phyloP scores from a whole-genome alignment of 2,329 filamentous ascomycete species.

The Akanthomyces muscarius region DNA sequence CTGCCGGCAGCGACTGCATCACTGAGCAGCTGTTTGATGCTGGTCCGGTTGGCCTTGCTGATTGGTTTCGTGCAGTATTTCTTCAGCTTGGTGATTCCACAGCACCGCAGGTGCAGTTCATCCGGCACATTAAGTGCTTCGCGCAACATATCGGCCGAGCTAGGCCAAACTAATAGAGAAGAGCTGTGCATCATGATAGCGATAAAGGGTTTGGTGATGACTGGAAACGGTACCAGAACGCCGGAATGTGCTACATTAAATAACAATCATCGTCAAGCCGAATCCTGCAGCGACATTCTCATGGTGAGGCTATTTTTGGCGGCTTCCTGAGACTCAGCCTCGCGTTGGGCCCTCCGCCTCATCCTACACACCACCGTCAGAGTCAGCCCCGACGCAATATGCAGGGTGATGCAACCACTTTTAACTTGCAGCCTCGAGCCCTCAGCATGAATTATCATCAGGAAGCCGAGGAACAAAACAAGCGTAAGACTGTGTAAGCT shows the following conservation, averaged over 20 bases:
- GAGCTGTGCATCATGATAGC: not conserved
- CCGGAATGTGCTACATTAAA: not conserved
- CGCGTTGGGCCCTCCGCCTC: not conserved
- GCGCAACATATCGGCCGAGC: not conserved
- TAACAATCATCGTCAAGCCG: not conserved
- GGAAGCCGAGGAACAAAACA: too few species aligned
- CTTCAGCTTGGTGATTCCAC: not conserved
- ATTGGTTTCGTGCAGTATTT: not conserved
- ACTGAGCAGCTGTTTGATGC: not conserved
- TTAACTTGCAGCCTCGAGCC: not conserved
- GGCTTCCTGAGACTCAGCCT: not conserved
- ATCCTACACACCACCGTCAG: not conserved
- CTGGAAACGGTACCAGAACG: not conserved
- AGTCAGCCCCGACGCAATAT: not conserved
- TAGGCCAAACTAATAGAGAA: not conserved
- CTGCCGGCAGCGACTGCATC: slow-evolving; percentile 17
- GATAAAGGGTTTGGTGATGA: not conserved
- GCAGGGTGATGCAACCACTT: not conserved
- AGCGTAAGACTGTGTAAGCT: too few species aligned
- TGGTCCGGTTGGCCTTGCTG: not conserved
- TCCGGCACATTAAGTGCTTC: not conserved
- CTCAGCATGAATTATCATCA: not conserved
- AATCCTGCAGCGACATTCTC: not conserved
- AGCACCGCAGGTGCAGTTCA: not conserved
- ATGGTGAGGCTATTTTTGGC: not conserved